phyloP scores from a whole-genome alignment of 1,284 basidiomycete species.

The Tilletia horrida region DNA sequence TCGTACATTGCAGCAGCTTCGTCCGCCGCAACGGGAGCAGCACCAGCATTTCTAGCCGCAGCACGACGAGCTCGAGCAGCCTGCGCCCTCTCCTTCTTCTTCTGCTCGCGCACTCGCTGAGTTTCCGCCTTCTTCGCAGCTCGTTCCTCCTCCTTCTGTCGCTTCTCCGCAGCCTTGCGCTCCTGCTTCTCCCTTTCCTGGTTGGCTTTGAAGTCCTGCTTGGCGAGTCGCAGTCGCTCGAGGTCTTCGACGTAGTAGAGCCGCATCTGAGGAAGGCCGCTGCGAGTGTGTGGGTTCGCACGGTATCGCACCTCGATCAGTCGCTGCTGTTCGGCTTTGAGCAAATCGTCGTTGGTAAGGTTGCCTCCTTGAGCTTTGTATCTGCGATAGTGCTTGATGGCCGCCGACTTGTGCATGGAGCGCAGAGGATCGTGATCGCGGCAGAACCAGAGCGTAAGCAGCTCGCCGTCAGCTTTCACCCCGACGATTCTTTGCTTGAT shows the following conservation, averaged over 20 bases:
- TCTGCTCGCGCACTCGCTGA: not conserved
- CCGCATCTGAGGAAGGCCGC: not conserved
- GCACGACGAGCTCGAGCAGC: not conserved
- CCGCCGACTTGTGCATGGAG: not conserved
- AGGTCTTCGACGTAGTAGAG: conserved; percentile 6
- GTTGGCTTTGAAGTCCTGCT: not conserved
- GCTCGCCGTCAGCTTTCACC: not conserved
- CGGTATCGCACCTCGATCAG: not conserved
- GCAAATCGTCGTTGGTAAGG: not conserved
- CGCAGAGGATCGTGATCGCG: not conserved
- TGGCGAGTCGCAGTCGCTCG: not conserved
- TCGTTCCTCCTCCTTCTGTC: not conserved
- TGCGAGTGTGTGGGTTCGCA: not conserved
- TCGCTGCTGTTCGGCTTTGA: not conserved
- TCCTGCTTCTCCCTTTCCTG: not conserved
- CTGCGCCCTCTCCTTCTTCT: conserved; percentile 3
- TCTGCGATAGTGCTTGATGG: not conserved
- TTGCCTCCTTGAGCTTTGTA: not conserved
- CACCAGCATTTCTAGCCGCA: too few relatives aligned
- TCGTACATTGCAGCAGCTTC: too few relatives aligned
- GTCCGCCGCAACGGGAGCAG: too few relatives aligned
- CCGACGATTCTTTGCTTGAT: not conserved
- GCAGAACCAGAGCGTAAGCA: not conserved
- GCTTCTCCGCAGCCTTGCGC: not conserved
- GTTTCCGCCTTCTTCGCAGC: not conserved